Evolutionary conservation across 176 grass and related monocot genomes (phyloP), one percentile per base, ranked within the genome.

Genomic region (Secale cereale): DNA sequence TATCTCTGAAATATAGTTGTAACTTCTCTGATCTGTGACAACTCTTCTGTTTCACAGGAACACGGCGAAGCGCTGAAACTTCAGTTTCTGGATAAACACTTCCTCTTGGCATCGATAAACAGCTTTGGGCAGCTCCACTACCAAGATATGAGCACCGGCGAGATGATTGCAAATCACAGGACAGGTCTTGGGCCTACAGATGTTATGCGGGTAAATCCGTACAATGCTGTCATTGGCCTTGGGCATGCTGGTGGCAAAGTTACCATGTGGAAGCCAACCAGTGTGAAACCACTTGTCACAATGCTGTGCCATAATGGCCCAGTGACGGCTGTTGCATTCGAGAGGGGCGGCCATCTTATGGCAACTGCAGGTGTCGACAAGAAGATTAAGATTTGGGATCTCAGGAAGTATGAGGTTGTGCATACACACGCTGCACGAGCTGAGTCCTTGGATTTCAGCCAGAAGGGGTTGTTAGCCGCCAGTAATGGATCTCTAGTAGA

Each of bases 241-340:
- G 97, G 97, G 63, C 97, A 98, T 72, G 71, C 86, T 73, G 81
- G 76, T 70, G 97, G 93, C 23, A 89, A 91, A 86, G 91, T 98
- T 61, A 94, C 97, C 68, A 98, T 95, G 93, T 98, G 97, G 93
- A 95, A 98, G 75, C 93, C 97, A 15, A 95, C 97, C 37, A 90
- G 89, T n/a, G 84, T 85, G 54, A 98, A 95, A 70, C 91, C 91
- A 25, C 80, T 98, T 12, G 87, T 98, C 27, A 95, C 89, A 48
- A 94, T 98, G 91, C 65, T 95, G 62, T 98, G 97, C 65, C 93
- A 95, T 78, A 43, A 23, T 36, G 90, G 97, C 20, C 85, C 77
- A 59, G 85, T 98, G 66, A 94, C 89, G 26, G 91, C 88, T 74
- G 46, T 98, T 86, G 87, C 91, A 36, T 94, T 95, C 52, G 88